Conservation (phyloP, 495 filamentous ascomycete genomes). For the Xylona heveae region DNA sequence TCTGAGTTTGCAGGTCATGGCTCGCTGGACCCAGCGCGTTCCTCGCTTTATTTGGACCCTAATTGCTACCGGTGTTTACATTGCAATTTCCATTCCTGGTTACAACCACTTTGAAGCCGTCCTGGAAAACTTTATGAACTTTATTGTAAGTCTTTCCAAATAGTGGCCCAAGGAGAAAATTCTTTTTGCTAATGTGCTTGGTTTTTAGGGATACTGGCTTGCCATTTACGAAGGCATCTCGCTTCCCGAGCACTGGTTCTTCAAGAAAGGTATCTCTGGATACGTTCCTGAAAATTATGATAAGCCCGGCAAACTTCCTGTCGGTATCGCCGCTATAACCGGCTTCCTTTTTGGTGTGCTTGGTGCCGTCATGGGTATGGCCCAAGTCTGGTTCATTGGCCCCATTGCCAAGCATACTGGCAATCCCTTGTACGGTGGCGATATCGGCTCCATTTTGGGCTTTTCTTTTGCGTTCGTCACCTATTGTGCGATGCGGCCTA, state of each 20-base stretch:
- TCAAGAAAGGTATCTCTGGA: conserved; percentile 39
- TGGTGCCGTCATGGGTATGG: conserved; percentile 62
- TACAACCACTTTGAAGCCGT: conserved; percentile 51
- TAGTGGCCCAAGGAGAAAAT: background rate
- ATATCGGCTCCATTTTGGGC: conserved; percentile 57
- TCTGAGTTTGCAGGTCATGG: conserved; percentile 53
- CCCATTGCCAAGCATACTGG: conserved; percentile 48
- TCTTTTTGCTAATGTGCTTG: too few relatives aligned
- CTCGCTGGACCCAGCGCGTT: conserved; percentile 37
- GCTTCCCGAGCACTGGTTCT: conserved; percentile 57
- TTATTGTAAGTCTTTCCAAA: conserved; percentile 26
- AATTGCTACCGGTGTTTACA: conserved; percentile 42
- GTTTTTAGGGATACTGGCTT: conserved; percentile 45
- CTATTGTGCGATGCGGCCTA: conserved; percentile 24
- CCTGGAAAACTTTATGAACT: conserved; percentile 59
- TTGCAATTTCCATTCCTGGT: conserved; percentile 59
- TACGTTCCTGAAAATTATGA: conserved; percentile 43
- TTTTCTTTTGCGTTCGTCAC: conserved; percentile 28
- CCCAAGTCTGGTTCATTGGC: conserved; percentile 53
- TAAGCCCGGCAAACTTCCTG: conserved; percentile 35
- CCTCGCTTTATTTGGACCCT: conserved; percentile 64
- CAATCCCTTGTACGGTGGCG: conserved; percentile 33
- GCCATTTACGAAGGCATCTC: conserved; percentile 61
- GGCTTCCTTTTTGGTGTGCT: conserved; percentile 48
- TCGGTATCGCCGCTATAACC: conserved; percentile 44